These are phyloP conservation scores for Salix caprea DNA, from an alignment of 345 rosid species.

Conservation along the genomic window DNA sequence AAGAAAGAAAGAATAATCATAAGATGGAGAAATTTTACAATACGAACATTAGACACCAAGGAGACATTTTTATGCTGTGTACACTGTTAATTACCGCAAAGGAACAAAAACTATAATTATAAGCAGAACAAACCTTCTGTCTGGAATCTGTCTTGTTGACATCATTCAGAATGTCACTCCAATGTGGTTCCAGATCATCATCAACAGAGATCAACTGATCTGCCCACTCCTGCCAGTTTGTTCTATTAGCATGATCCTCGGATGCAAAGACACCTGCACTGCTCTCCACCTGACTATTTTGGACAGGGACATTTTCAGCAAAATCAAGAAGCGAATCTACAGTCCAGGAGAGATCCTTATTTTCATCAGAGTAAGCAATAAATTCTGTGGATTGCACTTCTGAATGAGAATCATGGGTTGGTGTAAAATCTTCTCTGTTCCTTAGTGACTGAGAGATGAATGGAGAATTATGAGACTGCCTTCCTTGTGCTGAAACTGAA, in stretches of 20 bases:
- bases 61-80: not conserved
- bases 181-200: conserved; percentile 54
- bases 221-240: conserved; percentile 66
- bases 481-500: conserved; percentile 32
- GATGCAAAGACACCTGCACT: conserved; percentile 34
- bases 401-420: conserved; percentile 24
- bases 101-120: conserved; percentile 3
- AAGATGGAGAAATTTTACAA: not conserved
- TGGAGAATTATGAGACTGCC: conserved; percentile 35
- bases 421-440: conserved; percentile 26
- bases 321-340: conserved; percentile 45
- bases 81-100: not conserved
- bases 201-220: conserved; percentile 58
- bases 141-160: conserved; percentile 36
- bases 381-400: conserved; percentile 34
- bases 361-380: conserved; percentile 35
- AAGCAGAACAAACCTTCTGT: conserved; percentile 46
- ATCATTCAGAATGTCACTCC: conserved; percentile 64
- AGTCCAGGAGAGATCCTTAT: conserved; percentile 48
- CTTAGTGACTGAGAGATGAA: conserved; percentile 36
- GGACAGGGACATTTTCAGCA: conserved; percentile 41
- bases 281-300: conserved; percentile 41
- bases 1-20: not conserved
- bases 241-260: conserved; percentile 38
- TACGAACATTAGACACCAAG: not conserved